Conservation (phyloP, 129 eudicot species). For the Artemisia argyi region DNA sequence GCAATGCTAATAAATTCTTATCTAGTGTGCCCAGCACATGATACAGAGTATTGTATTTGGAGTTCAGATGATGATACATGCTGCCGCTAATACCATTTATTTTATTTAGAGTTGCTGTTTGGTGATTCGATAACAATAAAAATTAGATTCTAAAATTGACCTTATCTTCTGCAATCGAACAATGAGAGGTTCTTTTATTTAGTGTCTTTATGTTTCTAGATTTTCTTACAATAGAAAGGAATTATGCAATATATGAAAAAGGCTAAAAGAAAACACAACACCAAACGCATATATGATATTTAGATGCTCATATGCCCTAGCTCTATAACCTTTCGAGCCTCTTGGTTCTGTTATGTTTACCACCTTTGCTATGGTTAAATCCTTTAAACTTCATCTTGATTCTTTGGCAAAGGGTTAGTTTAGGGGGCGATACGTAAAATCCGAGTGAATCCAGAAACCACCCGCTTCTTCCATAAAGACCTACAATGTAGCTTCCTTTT, state of each 20-base stretch:
- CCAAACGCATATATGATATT: neutral
- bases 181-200: neutral
- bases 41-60: neutral
- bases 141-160: too few species aligned
- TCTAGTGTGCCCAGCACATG: too few species aligned
- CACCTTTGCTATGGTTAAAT: neutral
- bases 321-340: neutral
- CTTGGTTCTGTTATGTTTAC: neutral
- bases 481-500: slow-evolving; percentile 53
- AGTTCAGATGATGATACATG: slow-evolving; percentile 7
- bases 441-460: slow-evolving; percentile 61
- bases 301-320: neutral
- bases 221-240: neutral
- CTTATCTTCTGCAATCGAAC: neutral
- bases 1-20: too few species aligned
- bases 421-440: slow-evolving; percentile 30
- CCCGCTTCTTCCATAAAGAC: slow-evolving; percentile 67
- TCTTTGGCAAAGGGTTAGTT: slow-evolving; percentile 18
- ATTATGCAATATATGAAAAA: neutral
- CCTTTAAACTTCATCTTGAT: neutral
- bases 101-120: neutral
- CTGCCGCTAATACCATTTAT: neutral
- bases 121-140: neutral
- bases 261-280: slow-evolving; percentile 5
- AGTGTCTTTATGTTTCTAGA: neutral